Evolutionary conservation across 441 rosid genomes (phyloP), one percentile per base, ranked within the genome.

Genomic region (Populus hybrid): DNA sequence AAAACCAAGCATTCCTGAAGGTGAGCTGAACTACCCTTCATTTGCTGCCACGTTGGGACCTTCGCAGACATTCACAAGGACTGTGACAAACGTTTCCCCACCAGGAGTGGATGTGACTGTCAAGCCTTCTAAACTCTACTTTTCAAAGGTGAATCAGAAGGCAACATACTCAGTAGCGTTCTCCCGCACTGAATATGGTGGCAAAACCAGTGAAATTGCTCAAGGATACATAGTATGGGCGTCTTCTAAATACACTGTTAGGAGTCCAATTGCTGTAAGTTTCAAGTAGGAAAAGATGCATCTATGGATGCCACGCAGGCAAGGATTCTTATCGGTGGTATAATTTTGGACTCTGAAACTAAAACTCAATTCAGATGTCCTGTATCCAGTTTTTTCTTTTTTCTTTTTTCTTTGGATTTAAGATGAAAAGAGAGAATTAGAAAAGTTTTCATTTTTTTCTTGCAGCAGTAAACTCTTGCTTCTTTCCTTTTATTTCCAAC

Each of bases 11-110:
- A 66, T 70, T 30, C 71, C 79, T 26, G 76, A 86, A 59, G 77
- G 77, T 14, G 69, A 87, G 82, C 82, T 87, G 70, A 46, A 89
- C 79, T 87, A 89, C 59, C 95, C 92, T 35, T 89, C 92, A 19
- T 87, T 91, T 75, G 80, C 87, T 7, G 83, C 88, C 46, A 83
- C 85, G 7, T 42, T 75, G 0, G 53, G 91, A 69, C 69, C 79
- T 50, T 70, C 78, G 0, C 76, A 71, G 73, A 87, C 90, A 2
- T 67, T 92, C 68, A 74, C 82, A 11, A 83, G 87, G 63, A 82
- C 78, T 4, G 18, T 86, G 68, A 88, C 77, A 82, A 89, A 85
- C 75, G 89, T 78, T 64, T 72, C 85, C 19, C 89, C 92, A 12
- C 64, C 72, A 1, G 90, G 90, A n/a, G 82, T 89, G 40, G 68